Conservation (phyloP, 2,329 filamentous ascomycete species). For the Stagonosporopsis chrysanthemi region DNA sequence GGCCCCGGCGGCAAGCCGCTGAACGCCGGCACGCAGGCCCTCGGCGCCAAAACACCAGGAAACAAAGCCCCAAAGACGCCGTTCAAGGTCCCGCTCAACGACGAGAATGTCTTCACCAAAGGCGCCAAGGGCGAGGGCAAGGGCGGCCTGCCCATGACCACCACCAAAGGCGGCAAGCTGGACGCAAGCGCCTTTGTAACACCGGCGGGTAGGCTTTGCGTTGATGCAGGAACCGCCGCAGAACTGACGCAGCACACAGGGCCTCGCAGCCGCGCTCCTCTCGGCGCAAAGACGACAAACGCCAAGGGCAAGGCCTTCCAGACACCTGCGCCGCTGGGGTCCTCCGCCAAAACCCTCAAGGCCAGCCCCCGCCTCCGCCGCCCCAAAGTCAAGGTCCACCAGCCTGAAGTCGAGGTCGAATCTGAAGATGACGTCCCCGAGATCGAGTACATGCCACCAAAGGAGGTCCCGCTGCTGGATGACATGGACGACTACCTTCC, state of each 20-base stretch:
- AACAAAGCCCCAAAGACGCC: slow-evolving; percentile 82
- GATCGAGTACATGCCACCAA: slow-evolving; percentile 88
- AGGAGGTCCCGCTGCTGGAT: slow-evolving; percentile 67
- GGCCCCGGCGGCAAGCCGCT: slow-evolving; percentile 74
- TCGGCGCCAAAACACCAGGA: slow-evolving; percentile 80
- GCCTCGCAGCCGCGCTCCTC: slow-evolving; percentile 75
- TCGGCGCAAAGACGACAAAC: slow-evolving; percentile 97
- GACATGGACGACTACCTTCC: slow-evolving; percentile 69
- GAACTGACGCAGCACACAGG: slow-evolving; percentile 51
- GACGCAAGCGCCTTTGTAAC: slow-evolving; percentile 76
- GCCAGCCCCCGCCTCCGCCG: slow-evolving; percentile 65
- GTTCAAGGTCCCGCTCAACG: slow-evolving; percentile 76
- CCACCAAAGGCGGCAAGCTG: slow-evolving; percentile 60
- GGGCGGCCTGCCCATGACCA: slow-evolving; percentile 61
- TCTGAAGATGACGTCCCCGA: slow-evolving; percentile 71
- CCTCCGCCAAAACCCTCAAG: slow-evolving; percentile 69
- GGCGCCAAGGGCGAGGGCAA: slow-evolving; percentile 68
- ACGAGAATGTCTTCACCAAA: slow-evolving; percentile 79
- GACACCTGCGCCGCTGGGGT: slow-evolving; percentile 68
- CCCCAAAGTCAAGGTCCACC: slow-evolving; percentile 68
- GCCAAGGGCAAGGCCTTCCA: slow-evolving; percentile 77
- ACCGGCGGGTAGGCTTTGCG: slow-evolving; percentile 70
- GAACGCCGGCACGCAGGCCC: slow-evolving; percentile 68
- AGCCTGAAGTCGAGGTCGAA: slow-evolving; percentile 61
- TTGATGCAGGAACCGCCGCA: not conserved